phyloP scores from a whole-genome alignment of 2,329 filamentous ascomycete genomes.

The Bipolaris sorokiniana region DNA sequence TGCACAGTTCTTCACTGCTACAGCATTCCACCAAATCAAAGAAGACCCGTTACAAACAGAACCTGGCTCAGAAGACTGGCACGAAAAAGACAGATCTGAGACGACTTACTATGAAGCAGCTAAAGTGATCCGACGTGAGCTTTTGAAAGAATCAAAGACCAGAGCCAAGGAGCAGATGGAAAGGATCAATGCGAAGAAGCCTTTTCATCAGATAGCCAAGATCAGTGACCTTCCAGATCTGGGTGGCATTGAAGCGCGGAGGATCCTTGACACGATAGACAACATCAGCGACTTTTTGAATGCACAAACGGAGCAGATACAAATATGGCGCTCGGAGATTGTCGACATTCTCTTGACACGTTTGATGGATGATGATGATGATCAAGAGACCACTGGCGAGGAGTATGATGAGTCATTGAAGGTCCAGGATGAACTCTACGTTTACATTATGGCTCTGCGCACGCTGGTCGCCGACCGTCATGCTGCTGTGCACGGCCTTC shows the following conservation, averaged over 20 bases:
- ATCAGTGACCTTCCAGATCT: slow-evolving; percentile 63
- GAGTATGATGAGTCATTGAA: slow-evolving; percentile 89
- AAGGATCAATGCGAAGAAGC: slow-evolving; percentile 48
- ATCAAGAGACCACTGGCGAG: slow-evolving; percentile 79
- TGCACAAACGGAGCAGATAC: slow-evolving; percentile 71
- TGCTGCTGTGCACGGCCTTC: slow-evolving; percentile 75
- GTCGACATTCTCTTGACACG: slow-evolving; percentile 74
- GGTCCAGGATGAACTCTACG: slow-evolving; percentile 85
- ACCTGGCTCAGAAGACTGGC: slow-evolving; percentile 71
- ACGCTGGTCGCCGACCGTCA: slow-evolving; percentile 79
- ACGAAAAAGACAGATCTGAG: slow-evolving; percentile 72
- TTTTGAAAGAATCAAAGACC: slow-evolving; percentile 65
- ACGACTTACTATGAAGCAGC: slow-evolving; percentile 76
- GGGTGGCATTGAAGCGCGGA: slow-evolving; percentile 75
- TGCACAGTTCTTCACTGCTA: slow-evolving; percentile 83
- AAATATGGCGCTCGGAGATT: slow-evolving; percentile 76
- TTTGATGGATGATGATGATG: slow-evolving; percentile 79
- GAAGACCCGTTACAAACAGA: slow-evolving; percentile 67
- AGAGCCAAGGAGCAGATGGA: slow-evolving; percentile 71
- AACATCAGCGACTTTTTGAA: slow-evolving; percentile 71
- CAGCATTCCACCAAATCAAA: slow-evolving; percentile 83
- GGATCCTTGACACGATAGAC: slow-evolving; percentile 70
- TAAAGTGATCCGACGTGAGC: slow-evolving; percentile 77
- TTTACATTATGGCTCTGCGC: slow-evolving; percentile 80
- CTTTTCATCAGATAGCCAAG: slow-evolving; percentile 30